Conservation (phyloP, 164 flowering plant species). For the Euptelea pleiosperma region DNA sequence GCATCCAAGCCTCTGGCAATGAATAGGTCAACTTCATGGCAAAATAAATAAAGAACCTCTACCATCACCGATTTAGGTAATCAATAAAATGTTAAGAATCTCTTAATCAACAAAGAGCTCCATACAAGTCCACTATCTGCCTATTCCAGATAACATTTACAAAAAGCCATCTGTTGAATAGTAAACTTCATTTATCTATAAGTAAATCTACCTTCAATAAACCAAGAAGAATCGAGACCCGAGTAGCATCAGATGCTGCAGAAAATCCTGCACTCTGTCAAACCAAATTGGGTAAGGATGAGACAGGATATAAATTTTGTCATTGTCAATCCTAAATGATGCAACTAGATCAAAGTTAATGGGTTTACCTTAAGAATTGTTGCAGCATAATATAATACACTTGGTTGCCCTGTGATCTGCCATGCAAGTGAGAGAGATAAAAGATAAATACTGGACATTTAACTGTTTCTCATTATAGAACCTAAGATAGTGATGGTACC, state of each 20-base stretch:
- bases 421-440: conserved; percentile 20
- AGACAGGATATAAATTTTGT: background rate
- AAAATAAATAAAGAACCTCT: too few relatives aligned
- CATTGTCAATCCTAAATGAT: background rate
- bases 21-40: too few relatives aligned
- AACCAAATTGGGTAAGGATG: conserved; percentile 15
- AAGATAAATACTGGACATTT: background rate
- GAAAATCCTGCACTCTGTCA: conserved; percentile 93
- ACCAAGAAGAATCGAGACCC: conserved; percentile 88
- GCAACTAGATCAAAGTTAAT: conserved; percentile 3
- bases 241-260: conserved; percentile 91
- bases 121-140: too few relatives aligned
- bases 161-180: background rate
- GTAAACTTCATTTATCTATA: conserved; percentile 2
- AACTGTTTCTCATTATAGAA: background rate
- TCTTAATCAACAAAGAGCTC: too few relatives aligned
- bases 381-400: conserved; percentile 96
- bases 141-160: background rate
- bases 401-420: conserved; percentile 99
- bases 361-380: conserved; percentile 75
- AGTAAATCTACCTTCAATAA: conserved; percentile 61
- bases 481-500: conserved; percentile 37
- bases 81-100: background rate
- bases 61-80: background rate
- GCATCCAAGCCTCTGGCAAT: too few relatives aligned